Percentiles rank a stretch among this genome's conserved stretches.
Conservation (phyloP, 192 early-diverging fungal genomes). For the Backusella psychrophila region DNA sequence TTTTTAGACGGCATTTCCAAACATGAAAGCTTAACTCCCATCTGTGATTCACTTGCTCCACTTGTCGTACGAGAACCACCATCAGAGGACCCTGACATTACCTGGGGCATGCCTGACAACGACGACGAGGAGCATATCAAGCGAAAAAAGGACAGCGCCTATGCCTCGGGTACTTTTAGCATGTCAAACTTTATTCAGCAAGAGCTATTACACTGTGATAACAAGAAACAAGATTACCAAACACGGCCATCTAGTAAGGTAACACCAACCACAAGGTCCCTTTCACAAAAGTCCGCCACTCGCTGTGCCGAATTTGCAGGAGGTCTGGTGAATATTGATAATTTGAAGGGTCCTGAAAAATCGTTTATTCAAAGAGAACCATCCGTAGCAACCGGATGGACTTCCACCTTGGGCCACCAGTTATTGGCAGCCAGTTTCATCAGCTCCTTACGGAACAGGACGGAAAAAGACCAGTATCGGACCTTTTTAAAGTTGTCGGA, state of each 20-base stretch:
- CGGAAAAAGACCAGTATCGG: conserved; percentile 16
- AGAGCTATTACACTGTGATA: not conserved
- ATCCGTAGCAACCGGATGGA: not conserved
- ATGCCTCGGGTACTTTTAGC: conserved; percentile 17
- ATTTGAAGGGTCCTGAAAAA: not conserved
- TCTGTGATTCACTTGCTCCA: conserved; percentile 31
- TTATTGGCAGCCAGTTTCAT: conserved; percentile 10
- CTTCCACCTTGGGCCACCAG: conserved; percentile 5
- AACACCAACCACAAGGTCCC: not conserved
- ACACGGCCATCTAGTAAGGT: not conserved
- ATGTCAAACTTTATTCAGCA: not conserved
- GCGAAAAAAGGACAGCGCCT: conserved; percentile 25
- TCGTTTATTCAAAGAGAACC: not conserved
- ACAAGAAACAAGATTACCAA: not conserved
- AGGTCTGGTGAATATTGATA: conserved; percentile 17
- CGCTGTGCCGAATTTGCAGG: conserved; percentile 15
- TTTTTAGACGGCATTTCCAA: conserved; percentile 27
- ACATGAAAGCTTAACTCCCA: conserved; percentile 22
- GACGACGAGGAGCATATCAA: not conserved
- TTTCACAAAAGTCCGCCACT: not conserved
- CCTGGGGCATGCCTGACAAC: conserved; percentile 16
- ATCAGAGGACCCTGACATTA: conserved; percentile 22
- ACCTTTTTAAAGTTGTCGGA: conserved; percentile 15
- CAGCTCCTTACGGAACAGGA: not conserved
- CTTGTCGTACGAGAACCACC: conserved; percentile 32